These are phyloP conservation scores for Acanthamoeba divionensis DNA, from an alignment of 208 protist species.

Conservation along the genomic window DNA sequence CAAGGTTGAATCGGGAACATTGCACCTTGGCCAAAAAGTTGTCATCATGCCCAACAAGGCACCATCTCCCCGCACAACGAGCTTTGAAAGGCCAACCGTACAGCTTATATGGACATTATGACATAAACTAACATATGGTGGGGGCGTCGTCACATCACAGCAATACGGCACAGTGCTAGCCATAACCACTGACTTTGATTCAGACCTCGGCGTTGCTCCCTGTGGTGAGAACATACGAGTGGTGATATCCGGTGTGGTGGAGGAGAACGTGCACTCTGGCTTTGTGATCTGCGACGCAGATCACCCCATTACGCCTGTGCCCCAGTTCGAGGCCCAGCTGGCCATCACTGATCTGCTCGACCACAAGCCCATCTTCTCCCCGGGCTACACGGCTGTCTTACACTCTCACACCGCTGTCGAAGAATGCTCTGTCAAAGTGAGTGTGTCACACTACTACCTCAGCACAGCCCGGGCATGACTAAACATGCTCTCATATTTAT, in stretches of 20 bases:
- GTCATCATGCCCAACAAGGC: slow-evolving; percentile 76
- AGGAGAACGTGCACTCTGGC: slow-evolving; percentile 35
- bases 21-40: slow-evolving; percentile 85
- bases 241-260: slow-evolving; percentile 80
- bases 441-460: neutral
- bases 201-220: slow-evolving; percentile 87
- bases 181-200: slow-evolving; percentile 60
- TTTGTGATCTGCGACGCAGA: slow-evolving; percentile 34
- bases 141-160: neutral
- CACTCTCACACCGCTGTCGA: slow-evolving; percentile 92
- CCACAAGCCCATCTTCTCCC: slow-evolving; percentile 92
- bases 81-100: no score
- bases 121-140: neutral
- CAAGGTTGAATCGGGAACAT: slow-evolving; percentile 92
- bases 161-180: neutral
- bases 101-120: neutral
- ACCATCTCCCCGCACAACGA: neutral
- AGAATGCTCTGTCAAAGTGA: slow-evolving; percentile 79
- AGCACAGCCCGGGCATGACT: no score
- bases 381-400: slow-evolving; percentile 91
- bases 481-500: slow-evolving; percentile 56
- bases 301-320: slow-evolving; percentile 73
- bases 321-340: slow-evolving; percentile 91
- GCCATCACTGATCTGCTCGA: slow-evolving; percentile 88
- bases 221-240: slow-evolving; percentile 91